A percentile compares a stretch with the other conserved stretches of the same genome.
Evolutionary conservation across 2,329 filamentous ascomycete species (phyloP).

Genomic region (Phaeosphaeriaceae sp.): DNA sequence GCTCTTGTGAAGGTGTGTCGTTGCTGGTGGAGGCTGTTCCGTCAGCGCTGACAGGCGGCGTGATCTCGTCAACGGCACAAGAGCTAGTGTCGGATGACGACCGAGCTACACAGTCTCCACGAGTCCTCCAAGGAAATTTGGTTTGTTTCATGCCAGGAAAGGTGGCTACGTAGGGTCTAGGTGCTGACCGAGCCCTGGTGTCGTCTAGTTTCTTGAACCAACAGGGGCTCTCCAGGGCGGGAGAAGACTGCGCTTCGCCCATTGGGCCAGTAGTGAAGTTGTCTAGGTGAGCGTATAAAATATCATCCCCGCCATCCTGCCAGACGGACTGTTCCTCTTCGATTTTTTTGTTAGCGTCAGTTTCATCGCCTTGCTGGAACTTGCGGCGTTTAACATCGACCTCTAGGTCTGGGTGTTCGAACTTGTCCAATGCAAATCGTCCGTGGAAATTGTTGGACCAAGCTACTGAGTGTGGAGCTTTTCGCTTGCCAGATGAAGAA

Average conservation of each 20-base stretch:
- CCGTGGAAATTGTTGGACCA: not conserved
- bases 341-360: not conserved
- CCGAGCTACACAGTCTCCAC: not conserved
- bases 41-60: not conserved
- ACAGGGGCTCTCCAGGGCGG: not conserved
- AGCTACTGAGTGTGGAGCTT: not conserved
- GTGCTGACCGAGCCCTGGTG: not conserved
- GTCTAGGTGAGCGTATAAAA: not conserved
- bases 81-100: not conserved
- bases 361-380: not conserved
- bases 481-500: constrained; percentile 5
- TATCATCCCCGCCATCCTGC: not conserved
- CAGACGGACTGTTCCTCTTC: not conserved
- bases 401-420: constrained; percentile 13
- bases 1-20: constrained; percentile 11
- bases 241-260: constrained; percentile 1
- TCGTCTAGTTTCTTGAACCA: constrained; percentile 1
- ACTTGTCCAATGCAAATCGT: constrained; percentile 11
- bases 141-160: not conserved
- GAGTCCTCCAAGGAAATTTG: not conserved
- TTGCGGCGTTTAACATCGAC: constrained; percentile 15
- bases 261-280: constrained; percentile 1
- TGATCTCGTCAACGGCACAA: not conserved
- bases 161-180: not conserved
- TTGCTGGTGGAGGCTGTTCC: not conserved